phyloP scores from a whole-genome alignment of 2,329 filamentous ascomycete species.

The Apiospora kogelbergensis region DNA sequence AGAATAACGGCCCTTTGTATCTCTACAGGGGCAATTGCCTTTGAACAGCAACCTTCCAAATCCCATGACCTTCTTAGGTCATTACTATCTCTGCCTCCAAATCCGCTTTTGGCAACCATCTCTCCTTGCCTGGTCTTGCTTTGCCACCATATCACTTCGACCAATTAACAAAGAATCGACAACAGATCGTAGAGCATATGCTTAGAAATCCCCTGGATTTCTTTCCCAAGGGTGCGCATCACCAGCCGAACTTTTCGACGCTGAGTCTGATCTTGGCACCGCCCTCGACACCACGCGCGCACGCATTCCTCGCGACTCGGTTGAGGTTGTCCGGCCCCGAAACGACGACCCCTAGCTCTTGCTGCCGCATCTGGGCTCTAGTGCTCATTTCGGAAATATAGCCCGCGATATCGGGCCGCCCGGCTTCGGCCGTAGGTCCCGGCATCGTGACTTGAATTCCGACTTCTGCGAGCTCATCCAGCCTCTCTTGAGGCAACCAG shows the following conservation, averaged over 20 bases:
- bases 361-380: slow-evolving; percentile 22
- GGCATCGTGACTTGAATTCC: slow-evolving; percentile 55
- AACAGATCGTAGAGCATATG: too few relatives aligned
- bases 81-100: not conserved
- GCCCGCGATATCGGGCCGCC: slow-evolving; percentile 50
- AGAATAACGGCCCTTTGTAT: not conserved
- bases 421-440: slow-evolving; percentile 51
- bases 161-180: not conserved
- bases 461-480: slow-evolving; percentile 47
- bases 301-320: slow-evolving; percentile 57
- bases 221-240: not conserved
- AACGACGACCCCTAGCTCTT: slow-evolving; percentile 52
- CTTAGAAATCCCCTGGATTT: not conserved
- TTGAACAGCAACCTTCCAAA: not conserved
- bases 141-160: not conserved
- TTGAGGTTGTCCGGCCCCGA: slow-evolving; percentile 65
- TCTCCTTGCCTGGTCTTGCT: not conserved
- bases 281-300: slow-evolving; percentile 45
- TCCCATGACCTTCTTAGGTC: not conserved
- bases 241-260: slow-evolving; percentile 72
- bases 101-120: not conserved
- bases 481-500: slow-evolving; percentile 52
- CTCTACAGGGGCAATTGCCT: not conserved
- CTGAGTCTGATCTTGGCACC: slow-evolving; percentile 52
- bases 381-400: slow-evolving; percentile 40